Evolutionary conservation across 768 basidiomycete genomes (phyloP), one percentile per base, ranked within the genome.

Genomic region (Pholiota conissans): DNA sequence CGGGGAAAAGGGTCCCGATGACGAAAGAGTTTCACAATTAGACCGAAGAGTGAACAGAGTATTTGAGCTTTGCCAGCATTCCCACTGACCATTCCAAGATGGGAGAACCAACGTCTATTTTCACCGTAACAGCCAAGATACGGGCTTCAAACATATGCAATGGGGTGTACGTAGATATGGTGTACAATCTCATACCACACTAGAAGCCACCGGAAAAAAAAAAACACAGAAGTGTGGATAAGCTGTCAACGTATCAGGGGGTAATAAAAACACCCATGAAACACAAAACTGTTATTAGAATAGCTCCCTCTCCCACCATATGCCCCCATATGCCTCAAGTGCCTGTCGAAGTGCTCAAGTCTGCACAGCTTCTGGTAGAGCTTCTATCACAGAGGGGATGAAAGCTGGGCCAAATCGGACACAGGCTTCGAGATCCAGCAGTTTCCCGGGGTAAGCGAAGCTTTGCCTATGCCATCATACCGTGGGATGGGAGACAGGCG

Each of bases 241-340:
- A 52, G 53, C 55, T 61, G 63, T 61, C 57, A 59, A 30, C 32
- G 48, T 35, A 49, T 57, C 61, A 62, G 60, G 64, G 56, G 57
- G 48, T n/a, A n/a, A 53, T 20, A 45, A 59, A 37, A 51, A 30
- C 47, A 50, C 29, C 55, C 52, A 61, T 65, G 64, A 65, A 65
- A 65, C 64, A 39, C 64, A 47, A 53, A 56, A 30, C 46, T 39
- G 46, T 22, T 39, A 52, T 42, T 47, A 27, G 34, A 54, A 58
- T 58, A 59, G 35, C 35, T 52, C 46, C 39, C 40, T 39, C 55
- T 61, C 59, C 53, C 64, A 56, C 61, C 54, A 54, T 28, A 48
- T 49, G 42, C 42, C n/a, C 22, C 22, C 42, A 45, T 22, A 40
- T 49, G 42, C 42, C n/a, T 22, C 13, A n/a, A 45, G 57, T 57